Evolutionary conservation across 257 asterid species (phyloP).

Genomic region (Cynanchum wilfordii): DNA sequence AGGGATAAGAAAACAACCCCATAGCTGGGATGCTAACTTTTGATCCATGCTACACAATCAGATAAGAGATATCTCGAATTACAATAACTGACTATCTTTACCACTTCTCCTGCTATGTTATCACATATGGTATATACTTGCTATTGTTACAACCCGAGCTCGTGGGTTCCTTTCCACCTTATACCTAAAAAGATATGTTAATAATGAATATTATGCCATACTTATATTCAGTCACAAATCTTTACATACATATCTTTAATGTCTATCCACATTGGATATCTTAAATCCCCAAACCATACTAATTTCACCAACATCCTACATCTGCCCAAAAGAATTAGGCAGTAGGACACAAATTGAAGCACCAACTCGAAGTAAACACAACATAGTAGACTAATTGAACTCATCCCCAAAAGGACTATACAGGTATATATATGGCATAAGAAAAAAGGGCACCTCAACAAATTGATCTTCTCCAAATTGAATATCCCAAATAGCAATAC

Average conservation of each 20-base stretch:
- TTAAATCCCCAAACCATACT: background rate
- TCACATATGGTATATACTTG: background rate
- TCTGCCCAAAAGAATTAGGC: too few relatives aligned
- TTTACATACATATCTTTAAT: background rate
- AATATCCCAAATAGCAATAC: background rate
- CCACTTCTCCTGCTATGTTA: background rate
- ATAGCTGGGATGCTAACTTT: background rate
- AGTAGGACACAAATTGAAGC: background rate
- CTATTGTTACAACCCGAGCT: too few relatives aligned
- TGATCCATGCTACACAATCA: background rate
- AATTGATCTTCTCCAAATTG: background rate
- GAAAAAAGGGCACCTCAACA: background rate
- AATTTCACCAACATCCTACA: background rate
- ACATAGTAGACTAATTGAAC: background rate
- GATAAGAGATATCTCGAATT: background rate
- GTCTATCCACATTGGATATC: background rate
- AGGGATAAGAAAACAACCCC: background rate
- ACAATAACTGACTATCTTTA: background rate
- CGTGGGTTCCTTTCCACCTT: too few relatives aligned
- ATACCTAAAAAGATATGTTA: too few relatives aligned
- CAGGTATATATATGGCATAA: too few relatives aligned
- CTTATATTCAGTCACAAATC: too few relatives aligned
- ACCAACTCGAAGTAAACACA: background rate
- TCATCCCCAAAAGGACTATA: too few relatives aligned
- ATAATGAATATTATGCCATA: too few relatives aligned